phyloP scores from a whole-genome alignment of 2,329 filamentous ascomycete species.

The Fusarium continuum region DNA sequence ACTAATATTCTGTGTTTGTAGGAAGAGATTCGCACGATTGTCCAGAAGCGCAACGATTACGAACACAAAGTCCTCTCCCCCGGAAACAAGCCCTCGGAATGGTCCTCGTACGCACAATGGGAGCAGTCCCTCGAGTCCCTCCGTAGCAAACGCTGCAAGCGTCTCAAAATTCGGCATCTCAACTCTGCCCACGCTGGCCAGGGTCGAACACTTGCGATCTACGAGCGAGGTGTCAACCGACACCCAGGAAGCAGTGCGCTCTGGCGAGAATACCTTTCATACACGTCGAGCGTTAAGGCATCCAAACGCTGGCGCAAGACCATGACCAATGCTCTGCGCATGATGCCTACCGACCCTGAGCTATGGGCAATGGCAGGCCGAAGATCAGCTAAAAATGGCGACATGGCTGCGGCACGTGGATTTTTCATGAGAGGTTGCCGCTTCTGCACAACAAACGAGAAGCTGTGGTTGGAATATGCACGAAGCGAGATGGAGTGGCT shows the following conservation, averaged over 20 bases:
- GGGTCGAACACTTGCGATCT: slow-evolving; percentile 85
- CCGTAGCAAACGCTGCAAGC: slow-evolving; percentile 82
- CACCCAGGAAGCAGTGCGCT: slow-evolving; percentile 83
- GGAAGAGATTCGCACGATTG: slow-evolving; percentile 90
- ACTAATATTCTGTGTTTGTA: slow-evolving; percentile 49
- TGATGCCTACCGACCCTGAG: slow-evolving; percentile 84
- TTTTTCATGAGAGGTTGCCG: slow-evolving; percentile 90
- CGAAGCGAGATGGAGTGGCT: slow-evolving; percentile 94
- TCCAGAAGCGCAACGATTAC: slow-evolving; percentile 89
- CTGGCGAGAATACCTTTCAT: slow-evolving; percentile 92
- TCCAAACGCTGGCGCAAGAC: slow-evolving; percentile 72
- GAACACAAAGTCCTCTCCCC: slow-evolving; percentile 90
- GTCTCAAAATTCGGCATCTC: slow-evolving; percentile 76
- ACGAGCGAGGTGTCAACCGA: slow-evolving; percentile 84
- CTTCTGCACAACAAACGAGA: slow-evolving; percentile 80
- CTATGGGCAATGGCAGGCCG: slow-evolving; percentile 89
- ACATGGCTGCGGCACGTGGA: slow-evolving; percentile 85
- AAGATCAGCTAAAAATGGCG: slow-evolving; percentile 79
- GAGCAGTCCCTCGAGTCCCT: slow-evolving; percentile 77
- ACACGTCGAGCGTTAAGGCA: slow-evolving; percentile 74
- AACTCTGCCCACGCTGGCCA: slow-evolving; percentile 77
- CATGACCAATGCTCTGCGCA: slow-evolving; percentile 75
- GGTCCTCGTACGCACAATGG: slow-evolving; percentile 82
- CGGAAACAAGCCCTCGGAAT: slow-evolving; percentile 79
- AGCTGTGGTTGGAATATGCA: slow-evolving; percentile 89